phyloP scores from a whole-genome alignment of 2,329 filamentous ascomycete species.

The Penicillium sp. region DNA sequence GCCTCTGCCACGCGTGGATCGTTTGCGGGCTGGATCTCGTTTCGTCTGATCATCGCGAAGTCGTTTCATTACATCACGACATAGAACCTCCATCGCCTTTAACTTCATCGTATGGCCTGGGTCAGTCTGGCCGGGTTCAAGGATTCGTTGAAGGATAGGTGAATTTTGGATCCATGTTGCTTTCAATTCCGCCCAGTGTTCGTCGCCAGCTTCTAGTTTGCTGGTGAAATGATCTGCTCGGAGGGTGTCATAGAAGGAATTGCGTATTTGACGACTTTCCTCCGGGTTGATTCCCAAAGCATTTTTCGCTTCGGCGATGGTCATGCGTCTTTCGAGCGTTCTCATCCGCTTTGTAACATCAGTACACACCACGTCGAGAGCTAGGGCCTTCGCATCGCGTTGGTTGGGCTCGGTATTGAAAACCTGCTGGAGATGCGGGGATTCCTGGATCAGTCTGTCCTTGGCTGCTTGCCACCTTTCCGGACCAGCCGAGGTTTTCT shows the following conservation, averaged over 20 bases:
- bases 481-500: conserved; percentile 75
- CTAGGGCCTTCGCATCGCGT: conserved; percentile 66
- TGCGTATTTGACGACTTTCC: conserved; percentile 67
- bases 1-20: conserved; percentile 31
- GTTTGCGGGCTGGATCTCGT: conserved; percentile 54
- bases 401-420: conserved; percentile 64
- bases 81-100: conserved; percentile 71
- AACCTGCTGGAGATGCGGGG: conserved; percentile 64
- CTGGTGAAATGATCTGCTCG: conserved; percentile 69
- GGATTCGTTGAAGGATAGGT: conserved; percentile 58
- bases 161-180: conserved; percentile 67
- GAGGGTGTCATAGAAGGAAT: conserved; percentile 68
- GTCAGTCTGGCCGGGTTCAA: conserved; percentile 58
- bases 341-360: conserved; percentile 83
- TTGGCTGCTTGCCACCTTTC: conserved; percentile 76
- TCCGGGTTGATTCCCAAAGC: conserved; percentile 70
- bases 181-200: conserved; percentile 74
- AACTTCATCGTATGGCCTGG: conserved; percentile 60
- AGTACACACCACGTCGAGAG: conserved; percentile 77
- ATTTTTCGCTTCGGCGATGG: conserved; percentile 75
- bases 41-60: conserved; percentile 69
- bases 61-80: conserved; percentile 77
- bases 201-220: conserved; percentile 72
- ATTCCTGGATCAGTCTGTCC: conserved; percentile 67
- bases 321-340: conserved; percentile 67